These are phyloP conservation scores for Aspergillus bertholletiae DNA, from an alignment of 495 filamentous ascomycete species.

Conservation along the genomic window DNA sequence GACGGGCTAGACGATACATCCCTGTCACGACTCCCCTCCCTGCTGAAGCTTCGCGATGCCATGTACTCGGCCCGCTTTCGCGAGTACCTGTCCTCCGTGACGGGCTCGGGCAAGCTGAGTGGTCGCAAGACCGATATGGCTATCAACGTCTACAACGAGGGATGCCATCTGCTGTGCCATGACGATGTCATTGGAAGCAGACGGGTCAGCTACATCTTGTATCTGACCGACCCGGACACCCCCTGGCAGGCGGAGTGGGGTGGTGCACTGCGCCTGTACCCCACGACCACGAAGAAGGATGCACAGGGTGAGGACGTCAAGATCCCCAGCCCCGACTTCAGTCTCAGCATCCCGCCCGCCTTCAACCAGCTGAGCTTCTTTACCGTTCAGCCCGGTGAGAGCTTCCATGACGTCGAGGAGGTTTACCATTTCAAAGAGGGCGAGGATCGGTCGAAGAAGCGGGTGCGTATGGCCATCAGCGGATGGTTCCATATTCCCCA, in stretches of 20 bases:
- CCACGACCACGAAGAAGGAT: slow-evolving; percentile 65
- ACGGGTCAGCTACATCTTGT: slow-evolving; percentile 93
- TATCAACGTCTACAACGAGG: slow-evolving; percentile 96
- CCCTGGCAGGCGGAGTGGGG: slow-evolving; percentile 95
- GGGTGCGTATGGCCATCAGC: slow-evolving; percentile 94
- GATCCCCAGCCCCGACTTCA: slow-evolving; percentile 71
- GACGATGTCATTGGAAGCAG: slow-evolving; percentile 97
- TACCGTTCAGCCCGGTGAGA: slow-evolving; percentile 92
- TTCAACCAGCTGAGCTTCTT: slow-evolving; percentile 99
- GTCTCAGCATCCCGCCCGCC: slow-evolving; percentile 79
- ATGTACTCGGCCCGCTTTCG: slow-evolving; percentile 90
- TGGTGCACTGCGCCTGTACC: slow-evolving; percentile 85
- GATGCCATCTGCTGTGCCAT: slow-evolving; percentile 92
- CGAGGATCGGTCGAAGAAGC: slow-evolving; percentile 59
- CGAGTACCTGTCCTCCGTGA: slow-evolving; percentile 79
- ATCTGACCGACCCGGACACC: slow-evolving; percentile 86
- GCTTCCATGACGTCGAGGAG: slow-evolving; percentile 98
- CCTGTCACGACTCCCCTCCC: slow-evolving; percentile 74
- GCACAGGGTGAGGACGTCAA: slow-evolving; percentile 62
- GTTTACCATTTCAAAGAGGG: slow-evolving; percentile 72
- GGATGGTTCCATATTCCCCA: slow-evolving; percentile 99
- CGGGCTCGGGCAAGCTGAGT: slow-evolving; percentile 79
- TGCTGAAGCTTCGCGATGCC: slow-evolving; percentile 84
- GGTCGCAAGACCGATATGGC: slow-evolving; percentile 98
- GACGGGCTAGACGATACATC: slow-evolving; percentile 85